Evolutionary conservation across 176 grass and related monocot species (phyloP).

Genomic region (Urochloa ruziziensis): DNA sequence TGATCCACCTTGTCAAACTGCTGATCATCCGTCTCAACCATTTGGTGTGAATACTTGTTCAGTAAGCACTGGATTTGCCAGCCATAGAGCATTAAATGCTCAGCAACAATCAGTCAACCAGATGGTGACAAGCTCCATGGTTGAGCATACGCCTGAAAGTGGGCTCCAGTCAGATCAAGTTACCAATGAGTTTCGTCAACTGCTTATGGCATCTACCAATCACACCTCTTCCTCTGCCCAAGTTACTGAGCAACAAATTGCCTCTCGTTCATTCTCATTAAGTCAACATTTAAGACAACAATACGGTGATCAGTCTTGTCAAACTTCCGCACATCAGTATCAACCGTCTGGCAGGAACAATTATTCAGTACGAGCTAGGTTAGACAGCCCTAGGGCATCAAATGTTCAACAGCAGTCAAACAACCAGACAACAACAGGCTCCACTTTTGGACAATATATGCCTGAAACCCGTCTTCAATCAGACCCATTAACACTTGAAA

Average conservation of each 20-base stretch:
- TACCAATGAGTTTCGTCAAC: neutral
- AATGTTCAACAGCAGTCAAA: conserved; percentile 13
- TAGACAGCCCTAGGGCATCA: neutral
- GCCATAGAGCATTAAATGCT: conserved; percentile 19
- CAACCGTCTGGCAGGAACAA: conserved; percentile 6
- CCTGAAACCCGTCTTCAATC: conserved; percentile 20
- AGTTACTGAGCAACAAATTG: conserved; percentile 11
- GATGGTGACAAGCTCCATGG: neutral
- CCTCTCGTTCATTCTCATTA: neutral
- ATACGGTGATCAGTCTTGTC: neutral
- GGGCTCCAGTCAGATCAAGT: conserved; percentile 2
- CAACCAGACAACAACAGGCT: conserved; percentile 26
- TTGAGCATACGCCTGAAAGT: conserved; percentile 19
- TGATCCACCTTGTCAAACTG: conserved; percentile 3
- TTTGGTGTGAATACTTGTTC: conserved; percentile 17
- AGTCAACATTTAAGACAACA: conserved; percentile 18
- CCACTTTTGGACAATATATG: conserved; percentile 6
- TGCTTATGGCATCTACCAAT: neutral
- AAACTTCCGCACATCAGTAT: conserved; percentile 21
- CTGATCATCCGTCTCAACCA: conserved; percentile 9
- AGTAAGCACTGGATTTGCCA: conserved; percentile 16
- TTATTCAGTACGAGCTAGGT: conserved; percentile 20
- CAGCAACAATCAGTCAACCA: conserved; percentile 18
- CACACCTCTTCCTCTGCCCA: neutral
- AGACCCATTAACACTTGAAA: conserved; percentile 23